These are phyloP conservation scores for Closterium sp. DNA, from an alignment of 139 green algal species.

Conservation along the genomic window DNA sequence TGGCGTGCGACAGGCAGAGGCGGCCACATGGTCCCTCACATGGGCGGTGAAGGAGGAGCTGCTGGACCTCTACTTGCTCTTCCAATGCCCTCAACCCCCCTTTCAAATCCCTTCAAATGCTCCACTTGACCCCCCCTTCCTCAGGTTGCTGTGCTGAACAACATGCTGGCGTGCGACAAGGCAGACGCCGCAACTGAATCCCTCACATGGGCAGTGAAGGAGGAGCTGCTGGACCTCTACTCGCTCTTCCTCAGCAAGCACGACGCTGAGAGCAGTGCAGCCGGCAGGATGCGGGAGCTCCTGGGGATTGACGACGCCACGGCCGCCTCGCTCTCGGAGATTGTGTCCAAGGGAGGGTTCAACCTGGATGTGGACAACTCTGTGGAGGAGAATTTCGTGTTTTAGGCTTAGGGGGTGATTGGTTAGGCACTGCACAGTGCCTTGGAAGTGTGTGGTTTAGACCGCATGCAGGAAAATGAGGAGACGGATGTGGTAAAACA, in stretches of 20 bases:
- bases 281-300: conserved; percentile 9
- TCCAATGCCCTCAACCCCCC: neutral
- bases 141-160: conserved; percentile 24
- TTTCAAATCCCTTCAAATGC: neutral
- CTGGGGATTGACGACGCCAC: conserved; percentile 34
- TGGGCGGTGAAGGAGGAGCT: conserved; percentile 68
- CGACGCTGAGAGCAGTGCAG: neutral
- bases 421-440: neutral
- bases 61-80: too few relatives aligned
- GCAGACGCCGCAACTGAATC: conserved; percentile 61
- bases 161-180: conserved; percentile 46
- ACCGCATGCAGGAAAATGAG: too few relatives aligned
- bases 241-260: conserved; percentile 61
- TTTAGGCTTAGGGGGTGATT: neutral
- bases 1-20: conserved; percentile 57
- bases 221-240: conserved; percentile 84
- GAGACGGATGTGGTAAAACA: too few relatives aligned
- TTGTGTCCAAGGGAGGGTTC: conserved; percentile 29
- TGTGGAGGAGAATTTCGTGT: conserved; percentile 37
- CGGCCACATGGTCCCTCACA: conserved; percentile 51
- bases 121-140: neutral
- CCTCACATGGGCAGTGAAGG: conserved; percentile 39
- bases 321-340: conserved; percentile 2
- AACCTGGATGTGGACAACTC: neutral
- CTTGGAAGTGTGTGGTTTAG: too few relatives aligned